Evolutionary conservation across 495 filamentous ascomycete genomes (phyloP).

Genomic region (Penicillium chermesinum): DNA sequence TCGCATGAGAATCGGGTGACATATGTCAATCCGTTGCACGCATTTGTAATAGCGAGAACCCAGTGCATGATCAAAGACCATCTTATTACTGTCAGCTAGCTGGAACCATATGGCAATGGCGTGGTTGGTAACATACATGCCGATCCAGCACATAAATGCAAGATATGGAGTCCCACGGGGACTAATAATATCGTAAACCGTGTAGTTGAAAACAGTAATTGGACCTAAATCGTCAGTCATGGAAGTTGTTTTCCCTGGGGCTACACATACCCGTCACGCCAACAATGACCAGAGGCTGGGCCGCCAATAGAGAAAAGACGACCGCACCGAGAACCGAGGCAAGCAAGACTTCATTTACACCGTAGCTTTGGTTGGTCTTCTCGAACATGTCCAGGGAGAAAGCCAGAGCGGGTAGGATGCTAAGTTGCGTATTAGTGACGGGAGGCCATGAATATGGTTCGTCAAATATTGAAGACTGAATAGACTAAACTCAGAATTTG

Average conservation of each 20-base stretch:
- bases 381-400: conserved; percentile 85
- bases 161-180: conserved; percentile 68
- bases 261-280: conserved; percentile 66
- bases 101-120: neutral
- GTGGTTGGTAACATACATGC: conserved; percentile 47
- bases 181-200: conserved; percentile 75
- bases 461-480: neutral
- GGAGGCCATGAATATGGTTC: neutral
- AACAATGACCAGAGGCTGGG: conserved; percentile 81
- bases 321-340: conserved; percentile 72
- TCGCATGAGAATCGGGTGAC: conserved; percentile 84
- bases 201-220: conserved; percentile 85
- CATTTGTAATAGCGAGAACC: conserved; percentile 71
- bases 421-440: conserved; percentile 25
- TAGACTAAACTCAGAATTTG: too few species aligned
- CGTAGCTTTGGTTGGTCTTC: conserved; percentile 72
- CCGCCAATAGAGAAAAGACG: conserved; percentile 69
- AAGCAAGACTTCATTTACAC: conserved; percentile 79
- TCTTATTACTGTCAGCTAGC: conserved; percentile 23
- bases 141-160: conserved; percentile 82
- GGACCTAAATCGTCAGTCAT: conserved; percentile 46
- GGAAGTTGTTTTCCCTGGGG: too few species aligned
- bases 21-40: conserved; percentile 73
- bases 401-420: conserved; percentile 75
- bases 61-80: conserved; percentile 81